Conservation (phyloP, 2,329 filamentous ascomycete genomes). For the Fusarium irregulare region DNA sequence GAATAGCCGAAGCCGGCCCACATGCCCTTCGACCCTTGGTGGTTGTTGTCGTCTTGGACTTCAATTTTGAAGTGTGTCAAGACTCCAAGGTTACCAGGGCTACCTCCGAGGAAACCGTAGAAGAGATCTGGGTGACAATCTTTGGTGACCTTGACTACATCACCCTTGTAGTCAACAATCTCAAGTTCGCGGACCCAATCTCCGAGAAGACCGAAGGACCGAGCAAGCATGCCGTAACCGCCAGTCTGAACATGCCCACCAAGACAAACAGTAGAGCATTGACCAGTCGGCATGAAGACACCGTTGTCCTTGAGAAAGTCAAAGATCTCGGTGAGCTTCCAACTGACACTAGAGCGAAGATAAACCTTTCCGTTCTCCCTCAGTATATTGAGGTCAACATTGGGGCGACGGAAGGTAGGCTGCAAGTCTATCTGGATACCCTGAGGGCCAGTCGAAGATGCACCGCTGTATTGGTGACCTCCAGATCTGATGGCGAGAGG, state of each 20-base stretch:
- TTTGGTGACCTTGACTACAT: background rate
- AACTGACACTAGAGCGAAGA: background rate
- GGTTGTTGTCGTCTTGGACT: background rate
- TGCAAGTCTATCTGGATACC: background rate
- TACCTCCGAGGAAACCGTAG: background rate
- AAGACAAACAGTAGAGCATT: background rate
- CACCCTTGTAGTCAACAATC: background rate
- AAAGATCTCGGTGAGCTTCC: background rate
- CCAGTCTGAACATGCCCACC: background rate
- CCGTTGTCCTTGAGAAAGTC: background rate
- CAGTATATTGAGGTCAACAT: background rate
- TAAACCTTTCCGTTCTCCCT: background rate
- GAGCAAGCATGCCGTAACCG: background rate
- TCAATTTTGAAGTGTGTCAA: background rate
- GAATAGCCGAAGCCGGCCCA: background rate
- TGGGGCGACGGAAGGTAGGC: rapidly evolving
- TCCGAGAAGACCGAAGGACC: background rate
- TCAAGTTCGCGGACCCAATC: background rate
- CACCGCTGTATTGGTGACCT: background rate
- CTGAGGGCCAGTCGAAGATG: background rate
- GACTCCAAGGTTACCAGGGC: background rate
- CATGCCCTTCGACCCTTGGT: background rate
- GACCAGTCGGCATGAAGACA: background rate
- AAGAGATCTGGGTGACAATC: background rate
- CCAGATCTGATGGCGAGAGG: background rate